Base-by-base conservation (phyloP, 495 filamentous ascomycete genomes). In the Thozetella sp. region DNA sequence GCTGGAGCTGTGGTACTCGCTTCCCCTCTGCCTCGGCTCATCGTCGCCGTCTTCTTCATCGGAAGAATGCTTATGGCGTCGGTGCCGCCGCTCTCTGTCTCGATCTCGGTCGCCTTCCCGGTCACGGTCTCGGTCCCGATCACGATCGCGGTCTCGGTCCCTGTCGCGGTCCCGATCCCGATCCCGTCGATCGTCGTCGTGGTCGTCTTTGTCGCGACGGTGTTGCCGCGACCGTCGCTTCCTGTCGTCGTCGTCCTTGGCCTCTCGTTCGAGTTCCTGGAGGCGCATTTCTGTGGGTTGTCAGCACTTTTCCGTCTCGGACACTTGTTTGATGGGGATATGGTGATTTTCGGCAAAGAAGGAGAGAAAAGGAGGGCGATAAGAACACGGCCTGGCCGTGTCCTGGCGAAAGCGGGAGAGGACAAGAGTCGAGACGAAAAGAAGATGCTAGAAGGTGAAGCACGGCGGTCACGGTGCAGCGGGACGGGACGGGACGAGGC, bases 221-320 rank as follows among this genome's bases (percentile, higher is more conserved):
- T 66, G 71, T 4, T 67, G 71, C 12, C 65, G 70, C 23, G 61
- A 61, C 20, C 59, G 51, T 34, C 64, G 61, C 22, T 59, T 62
- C 54, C 66, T 63, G 40, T 76, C 68, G 40, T 70, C 71, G 43
- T 71, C 66, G 4, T 66, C 65, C 20, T 61, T 65, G 13, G 52
- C 15, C 25, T 76, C 69, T 12, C 65, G 59, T 48, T 75, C 74
- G 50, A 63, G 63, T 40, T 80, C 78, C 25, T 68, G 71, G 30
- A 72, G 64, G 25, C 76, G 70, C 26, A 46, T 78, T 75, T 78
- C 56, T 54, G 3, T 43, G 20, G 52, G 48, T 25, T 63, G 66
- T 68, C 50, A 66, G 63, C 60, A 65, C 24, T 56, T 61, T 54
- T 23, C 23, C 26, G 20, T 43, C 26, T 57, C 53, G 22, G 43